Evolutionary conservation across 805 yeast species (phyloP).

Genomic region (Candida quercuum): DNA sequence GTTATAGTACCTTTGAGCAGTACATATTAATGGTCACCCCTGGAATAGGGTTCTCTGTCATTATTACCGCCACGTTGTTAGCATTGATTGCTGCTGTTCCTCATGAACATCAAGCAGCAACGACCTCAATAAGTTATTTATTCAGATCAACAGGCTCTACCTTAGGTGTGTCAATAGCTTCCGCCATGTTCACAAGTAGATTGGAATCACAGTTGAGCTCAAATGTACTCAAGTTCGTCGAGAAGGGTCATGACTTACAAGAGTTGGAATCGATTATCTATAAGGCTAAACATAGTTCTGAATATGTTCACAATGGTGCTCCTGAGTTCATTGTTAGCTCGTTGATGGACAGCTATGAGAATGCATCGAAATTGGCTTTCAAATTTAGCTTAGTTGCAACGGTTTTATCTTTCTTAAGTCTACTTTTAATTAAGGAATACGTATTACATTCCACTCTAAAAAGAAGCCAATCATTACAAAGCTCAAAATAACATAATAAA

Average conservation of each 20-base stretch:
- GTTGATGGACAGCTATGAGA: constrained; percentile 45
- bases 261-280: constrained; percentile 40
- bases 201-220: constrained; percentile 27
- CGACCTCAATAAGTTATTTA: constrained; percentile 62
- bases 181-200: constrained; percentile 52
- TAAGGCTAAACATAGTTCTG: constrained; percentile 51
- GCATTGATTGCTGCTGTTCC: constrained; percentile 74
- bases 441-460: constrained; percentile 47
- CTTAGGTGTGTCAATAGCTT: constrained; percentile 57
- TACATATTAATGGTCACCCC: constrained; percentile 41
- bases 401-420: constrained; percentile 33
- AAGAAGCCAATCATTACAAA: constrained; percentile 24
- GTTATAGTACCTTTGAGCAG: constrained; percentile 35
- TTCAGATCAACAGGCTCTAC: constrained; percentile 66
- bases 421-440: constrained; percentile 52
- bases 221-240: constrained; percentile 28
- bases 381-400: constrained; percentile 36
- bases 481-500: background rate
- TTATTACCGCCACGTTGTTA: constrained; percentile 60
- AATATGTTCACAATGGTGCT: constrained; percentile 44
- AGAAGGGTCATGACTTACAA: constrained; percentile 30
- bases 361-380: constrained; percentile 50
- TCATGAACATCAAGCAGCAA: constrained; percentile 56
- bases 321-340: constrained; percentile 46
- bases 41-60: constrained; percentile 49